Conservation (phyloP, 805 yeast species). For the Starmera caribaea region DNA sequence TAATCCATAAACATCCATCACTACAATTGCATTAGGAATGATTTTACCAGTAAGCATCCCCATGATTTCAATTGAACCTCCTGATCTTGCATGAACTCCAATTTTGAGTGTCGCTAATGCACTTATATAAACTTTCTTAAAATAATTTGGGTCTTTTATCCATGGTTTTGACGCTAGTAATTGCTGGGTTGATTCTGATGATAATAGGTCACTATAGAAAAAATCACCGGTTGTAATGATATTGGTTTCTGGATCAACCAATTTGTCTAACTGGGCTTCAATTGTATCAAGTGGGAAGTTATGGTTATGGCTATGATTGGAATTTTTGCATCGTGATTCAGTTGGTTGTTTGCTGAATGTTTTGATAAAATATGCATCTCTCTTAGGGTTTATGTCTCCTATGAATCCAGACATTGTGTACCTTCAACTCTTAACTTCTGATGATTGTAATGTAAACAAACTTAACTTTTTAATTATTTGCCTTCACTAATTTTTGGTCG, state of each 20-base stretch:
- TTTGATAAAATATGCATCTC: constrained; percentile 6
- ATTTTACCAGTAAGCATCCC: constrained; percentile 87
- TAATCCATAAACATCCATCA: constrained; percentile 73
- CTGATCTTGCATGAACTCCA: constrained; percentile 70
- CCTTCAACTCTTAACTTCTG: too few relatives aligned
- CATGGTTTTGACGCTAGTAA: constrained; percentile 35
- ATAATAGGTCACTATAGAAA: constrained; percentile 8
- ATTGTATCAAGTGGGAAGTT: constrained; percentile 1
- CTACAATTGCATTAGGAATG: constrained; percentile 42
- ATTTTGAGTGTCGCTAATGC: constrained; percentile 66
- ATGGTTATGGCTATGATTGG: neutral
- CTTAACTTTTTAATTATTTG: too few relatives aligned
- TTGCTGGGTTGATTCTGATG: constrained; percentile 6
- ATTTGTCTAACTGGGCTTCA: constrained; percentile 8
- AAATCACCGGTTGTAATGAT: constrained; percentile 6
- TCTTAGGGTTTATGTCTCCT: constrained; percentile 3
- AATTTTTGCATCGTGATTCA: neutral
- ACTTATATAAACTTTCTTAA: constrained; percentile 54
- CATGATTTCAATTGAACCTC: constrained; percentile 89
- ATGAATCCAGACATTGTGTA: constrained; percentile 1
- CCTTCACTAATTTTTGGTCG: too few relatives aligned
- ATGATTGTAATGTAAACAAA: too few relatives aligned
- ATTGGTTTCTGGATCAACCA: constrained; percentile 3
- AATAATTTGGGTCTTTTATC: constrained; percentile 49
- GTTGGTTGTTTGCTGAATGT: constrained; percentile 1